Evolutionary conservation across 352 stramenopile genomes (phyloP).

Genomic region (Blastocystis sp.): DNA sequence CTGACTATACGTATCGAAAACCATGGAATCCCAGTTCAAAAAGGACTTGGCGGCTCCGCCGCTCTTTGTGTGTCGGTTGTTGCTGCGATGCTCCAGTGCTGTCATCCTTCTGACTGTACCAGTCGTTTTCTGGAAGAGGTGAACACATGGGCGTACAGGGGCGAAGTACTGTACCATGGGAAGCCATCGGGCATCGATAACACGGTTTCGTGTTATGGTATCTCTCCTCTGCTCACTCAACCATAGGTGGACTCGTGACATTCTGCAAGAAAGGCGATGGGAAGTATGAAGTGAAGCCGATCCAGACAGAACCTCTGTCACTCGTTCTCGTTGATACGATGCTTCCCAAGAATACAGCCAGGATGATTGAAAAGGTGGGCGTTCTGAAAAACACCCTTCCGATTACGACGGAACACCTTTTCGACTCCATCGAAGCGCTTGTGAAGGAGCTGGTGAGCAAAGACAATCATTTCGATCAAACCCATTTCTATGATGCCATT

Average conservation of each 20-base stretch:
- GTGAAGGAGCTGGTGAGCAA: conserved; percentile 64
- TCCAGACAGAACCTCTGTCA: conserved; percentile 65
- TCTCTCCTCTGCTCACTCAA: background rate
- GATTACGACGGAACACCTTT: conserved; percentile 63
- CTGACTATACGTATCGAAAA: conserved; percentile 22
- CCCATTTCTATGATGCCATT: conserved; percentile 64
- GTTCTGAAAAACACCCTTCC: conserved; percentile 65
- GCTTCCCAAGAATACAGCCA: conserved; percentile 75
- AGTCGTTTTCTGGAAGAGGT: conserved; percentile 61
- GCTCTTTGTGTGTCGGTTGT: conserved; percentile 75
- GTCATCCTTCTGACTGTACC: background rate
- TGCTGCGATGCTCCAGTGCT: conserved; percentile 62
- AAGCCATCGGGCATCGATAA: conserved; percentile 80
- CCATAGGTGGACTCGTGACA: conserved; percentile 68
- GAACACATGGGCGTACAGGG: conserved; percentile 74
- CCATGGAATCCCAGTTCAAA: conserved; percentile 65
- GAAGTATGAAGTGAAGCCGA: conserved; percentile 63
- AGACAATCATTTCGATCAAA: conserved; percentile 58
- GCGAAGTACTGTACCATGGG: conserved; percentile 77
- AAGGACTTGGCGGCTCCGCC: conserved; percentile 77
- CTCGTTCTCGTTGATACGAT: conserved; percentile 73
- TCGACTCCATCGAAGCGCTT: conserved; percentile 72
- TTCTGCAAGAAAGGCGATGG: conserved; percentile 67
- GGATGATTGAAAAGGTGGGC: conserved; percentile 71
- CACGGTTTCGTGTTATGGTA: conserved; percentile 71